Base-by-base conservation (phyloP, 1,284 basidiomycete genomes). In the Sporisorium exsertum region DNA sequence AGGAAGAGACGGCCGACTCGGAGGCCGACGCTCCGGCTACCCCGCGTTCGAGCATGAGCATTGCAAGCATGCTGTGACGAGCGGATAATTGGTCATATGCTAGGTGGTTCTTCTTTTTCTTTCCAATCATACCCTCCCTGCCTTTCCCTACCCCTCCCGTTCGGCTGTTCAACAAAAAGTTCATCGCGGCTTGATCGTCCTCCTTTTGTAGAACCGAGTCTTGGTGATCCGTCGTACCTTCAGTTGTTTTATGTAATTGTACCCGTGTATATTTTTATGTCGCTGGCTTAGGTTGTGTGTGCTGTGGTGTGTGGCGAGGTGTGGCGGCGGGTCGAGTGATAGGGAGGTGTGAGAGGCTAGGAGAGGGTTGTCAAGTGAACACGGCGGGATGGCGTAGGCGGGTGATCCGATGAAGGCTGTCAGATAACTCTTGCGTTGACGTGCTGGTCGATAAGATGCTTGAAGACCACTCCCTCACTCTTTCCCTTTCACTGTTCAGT, bases 31-130 rank as follows among this genome's bases (percentile, higher is more conserved):
- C 53, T 1, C 56, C 67, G 2, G 67, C 72, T 15, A 71, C 67
- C 16, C 63, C 67, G 16, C 46, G 64, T 8, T 70, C 64, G 2
- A 57, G 54, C 6, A 70, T 75, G 72, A 75, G 72, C 64, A 75
- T 75, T 50, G 67, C 72, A 18, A 63, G 64, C 47, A 67, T 75
- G 67, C 67, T 74, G 26, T 74, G 27, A 54, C 5, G 29, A 32
- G 29, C 29, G 29, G 29, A 32, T 10, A n/a, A 32, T 32, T 32
- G 29, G 5, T 32, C 10, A 5, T 32, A 5, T 32, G 10, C 29
- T 40, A 5, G 4, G 7, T 37, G 7, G 9, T 10, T 5, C 15
- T 33, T 42, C 18, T 45, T 18, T 20, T n/a, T 29, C 35, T 60
- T 32, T 20, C 57, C 9, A 16, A 46, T 40, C 40, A 40, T 42